Evolutionary conservation across 2,329 filamentous ascomycete genomes (phyloP).

Genomic region (Clonostachys rosea): DNA sequence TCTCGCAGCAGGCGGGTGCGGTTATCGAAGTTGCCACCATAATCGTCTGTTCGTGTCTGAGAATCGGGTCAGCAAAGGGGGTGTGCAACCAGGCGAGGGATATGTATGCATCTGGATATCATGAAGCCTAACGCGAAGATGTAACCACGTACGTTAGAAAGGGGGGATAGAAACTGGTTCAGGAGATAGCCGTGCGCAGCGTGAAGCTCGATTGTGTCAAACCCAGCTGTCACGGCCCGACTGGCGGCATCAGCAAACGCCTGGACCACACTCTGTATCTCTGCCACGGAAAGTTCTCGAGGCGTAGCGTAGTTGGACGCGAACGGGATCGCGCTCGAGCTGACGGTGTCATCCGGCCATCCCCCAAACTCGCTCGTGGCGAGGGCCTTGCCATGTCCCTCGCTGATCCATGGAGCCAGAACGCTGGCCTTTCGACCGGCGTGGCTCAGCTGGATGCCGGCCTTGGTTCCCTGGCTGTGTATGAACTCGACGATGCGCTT

Average conservation of each 20-base stretch:
- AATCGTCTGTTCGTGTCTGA: slow-evolving; percentile 54
- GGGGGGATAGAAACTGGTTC: slow-evolving; percentile 54
- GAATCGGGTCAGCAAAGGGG: too few species aligned
- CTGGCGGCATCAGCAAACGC: slow-evolving; percentile 55
- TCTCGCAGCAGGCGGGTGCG: slow-evolving; percentile 57
- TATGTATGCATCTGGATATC: too few species aligned
- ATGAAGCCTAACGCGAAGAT: too few species aligned
- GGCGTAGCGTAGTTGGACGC: slow-evolving; percentile 56
- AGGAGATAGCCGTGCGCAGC: slow-evolving; percentile 57
- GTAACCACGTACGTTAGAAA: slow-evolving; percentile 2
- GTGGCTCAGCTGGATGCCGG: slow-evolving; percentile 78
- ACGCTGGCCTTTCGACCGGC: slow-evolving; percentile 68
- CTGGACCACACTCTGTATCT: slow-evolving; percentile 62
- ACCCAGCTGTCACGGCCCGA: slow-evolving; percentile 62
- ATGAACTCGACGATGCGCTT: slow-evolving; percentile 71
- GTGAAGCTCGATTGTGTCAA: slow-evolving; percentile 65
- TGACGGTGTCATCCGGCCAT: slow-evolving; percentile 53
- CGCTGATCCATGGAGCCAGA: slow-evolving; percentile 59
- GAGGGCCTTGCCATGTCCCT: slow-evolving; percentile 38
- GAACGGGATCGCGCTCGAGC: slow-evolving; percentile 50
- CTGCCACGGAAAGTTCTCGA: slow-evolving; percentile 61
- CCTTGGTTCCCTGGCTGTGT: slow-evolving; percentile 72
- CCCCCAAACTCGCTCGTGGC: slow-evolving; percentile 50
- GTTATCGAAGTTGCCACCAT: slow-evolving; percentile 63
- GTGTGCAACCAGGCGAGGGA: too few species aligned